These are phyloP conservation scores for Mycena haematopus DNA, from an alignment of 768 basidiomycete genomes.

Conservation along the genomic window DNA sequence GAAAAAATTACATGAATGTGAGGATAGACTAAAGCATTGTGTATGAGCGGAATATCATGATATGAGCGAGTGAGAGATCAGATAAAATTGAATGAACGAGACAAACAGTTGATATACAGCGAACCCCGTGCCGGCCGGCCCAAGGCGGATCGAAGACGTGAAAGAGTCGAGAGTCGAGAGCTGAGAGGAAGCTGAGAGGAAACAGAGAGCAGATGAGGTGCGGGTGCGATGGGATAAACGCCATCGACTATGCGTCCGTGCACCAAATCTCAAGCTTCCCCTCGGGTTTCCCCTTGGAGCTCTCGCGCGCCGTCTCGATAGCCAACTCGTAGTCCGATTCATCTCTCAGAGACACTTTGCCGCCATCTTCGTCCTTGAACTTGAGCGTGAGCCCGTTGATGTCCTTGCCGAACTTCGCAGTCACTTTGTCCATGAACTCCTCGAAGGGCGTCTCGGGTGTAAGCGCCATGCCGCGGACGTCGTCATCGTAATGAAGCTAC, in stretches of 20 bases:
- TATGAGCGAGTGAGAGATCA: no score
- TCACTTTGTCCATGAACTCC: conserved; percentile 78
- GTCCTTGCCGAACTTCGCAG: conserved; percentile 72
- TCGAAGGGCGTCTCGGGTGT: conserved; percentile 66
- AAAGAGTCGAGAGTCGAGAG: not conserved
- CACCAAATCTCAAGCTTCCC: conserved; percentile 92
- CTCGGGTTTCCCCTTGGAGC: conserved; percentile 75
- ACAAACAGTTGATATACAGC: no score
- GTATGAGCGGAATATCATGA: no score
- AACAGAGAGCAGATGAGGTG: no score
- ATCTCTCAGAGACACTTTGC: conserved; percentile 81
- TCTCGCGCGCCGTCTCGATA: conserved; percentile 83
- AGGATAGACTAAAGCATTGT: no score
- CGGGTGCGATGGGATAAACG: no score
- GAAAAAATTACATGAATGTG: no score
- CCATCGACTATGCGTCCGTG: conserved; percentile 45
- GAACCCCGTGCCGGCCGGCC: not conserved
- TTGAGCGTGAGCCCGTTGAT: conserved; percentile 56
- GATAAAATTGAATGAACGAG: no score
- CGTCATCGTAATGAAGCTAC: conserved; percentile 81
- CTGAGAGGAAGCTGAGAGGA: not conserved
- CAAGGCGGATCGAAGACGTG: not conserved
- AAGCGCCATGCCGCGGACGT: conserved; percentile 87
- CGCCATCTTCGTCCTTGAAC: conserved; percentile 92
- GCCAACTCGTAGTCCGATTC: conserved; percentile 91